Conservation (phyloP, 257 asterid genomes). For the Gentiana macrophylla region DNA sequence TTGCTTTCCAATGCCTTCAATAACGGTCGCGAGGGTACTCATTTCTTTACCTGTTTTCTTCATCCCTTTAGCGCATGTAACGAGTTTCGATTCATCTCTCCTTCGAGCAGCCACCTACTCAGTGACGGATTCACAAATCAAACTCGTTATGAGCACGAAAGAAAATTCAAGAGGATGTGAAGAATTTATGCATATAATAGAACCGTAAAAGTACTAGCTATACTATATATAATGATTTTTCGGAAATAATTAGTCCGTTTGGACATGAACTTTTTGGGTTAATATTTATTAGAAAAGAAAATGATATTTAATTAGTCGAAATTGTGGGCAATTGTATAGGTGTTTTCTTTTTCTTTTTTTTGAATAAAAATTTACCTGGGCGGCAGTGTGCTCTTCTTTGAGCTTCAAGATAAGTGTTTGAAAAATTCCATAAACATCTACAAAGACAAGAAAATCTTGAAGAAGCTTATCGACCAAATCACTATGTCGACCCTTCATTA, state of each 20-base stretch:
- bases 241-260: no score
- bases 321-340: no score
- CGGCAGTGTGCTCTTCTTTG: conserved; percentile 49
- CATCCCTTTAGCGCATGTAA: conserved; percentile 24
- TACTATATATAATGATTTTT: no score
- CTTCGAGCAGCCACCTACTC: conserved; percentile 32
- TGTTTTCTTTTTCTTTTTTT: no score
- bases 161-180: no score
- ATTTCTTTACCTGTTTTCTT: conserved; percentile 50
- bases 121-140: no score
- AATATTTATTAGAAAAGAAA: no score
- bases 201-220: no score
- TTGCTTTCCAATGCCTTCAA: conserved; percentile 21
- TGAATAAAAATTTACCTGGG: conserved; percentile 13
- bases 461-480: conserved; percentile 54
- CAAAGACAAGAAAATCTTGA: conserved; percentile 55
- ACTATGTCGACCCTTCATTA: conserved; percentile 20
- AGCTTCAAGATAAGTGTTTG: conserved; percentile 44
- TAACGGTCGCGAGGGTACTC: conserved; percentile 21
- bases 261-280: no score
- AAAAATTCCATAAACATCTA: conserved; percentile 62
- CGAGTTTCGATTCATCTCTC: conserved; percentile 31
- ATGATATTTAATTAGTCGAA: no score
- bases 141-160: no score
- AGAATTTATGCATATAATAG: no score